phyloP scores from a whole-genome alignment of 352 stramenopile genomes.

The Phytophthora megakarya region DNA sequence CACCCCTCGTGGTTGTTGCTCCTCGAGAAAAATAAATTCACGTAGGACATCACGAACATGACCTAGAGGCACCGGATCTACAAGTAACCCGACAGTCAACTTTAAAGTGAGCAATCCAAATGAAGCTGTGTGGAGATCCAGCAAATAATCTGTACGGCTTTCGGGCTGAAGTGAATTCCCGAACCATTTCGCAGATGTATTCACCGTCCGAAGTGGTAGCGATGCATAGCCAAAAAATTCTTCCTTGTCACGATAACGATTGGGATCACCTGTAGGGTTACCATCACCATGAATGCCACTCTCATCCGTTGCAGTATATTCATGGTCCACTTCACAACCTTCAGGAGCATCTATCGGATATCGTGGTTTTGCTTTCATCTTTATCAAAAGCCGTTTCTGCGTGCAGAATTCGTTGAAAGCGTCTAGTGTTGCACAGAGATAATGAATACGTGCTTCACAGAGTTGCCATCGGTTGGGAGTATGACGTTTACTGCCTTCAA shows the following conservation, averaged over 20 bases:
- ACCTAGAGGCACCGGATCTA: slow-evolving; percentile 58
- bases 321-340: not conserved
- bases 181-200: slow-evolving; percentile 64
- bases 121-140: slow-evolving; percentile 65
- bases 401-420: slow-evolving; percentile 70
- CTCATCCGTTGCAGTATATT: not conserved
- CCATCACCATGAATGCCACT: not conserved
- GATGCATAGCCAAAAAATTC: slow-evolving; percentile 61
- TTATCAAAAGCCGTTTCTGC: slow-evolving; percentile 69
- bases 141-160: slow-evolving; percentile 61
- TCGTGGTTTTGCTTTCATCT: slow-evolving; percentile 52
- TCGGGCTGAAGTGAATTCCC: slow-evolving; percentile 56
- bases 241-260: slow-evolving; percentile 18
- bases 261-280: not conserved
- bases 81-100: slow-evolving; percentile 68
- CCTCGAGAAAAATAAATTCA: slow-evolving; percentile 53
- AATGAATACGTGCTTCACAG: slow-evolving; percentile 74
- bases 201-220: slow-evolving; percentile 57
- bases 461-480: slow-evolving; percentile 85
- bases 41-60: slow-evolving; percentile 63
- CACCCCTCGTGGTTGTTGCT: slow-evolving; percentile 45
- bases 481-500: slow-evolving; percentile 82
- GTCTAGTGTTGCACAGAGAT: slow-evolving; percentile 68
- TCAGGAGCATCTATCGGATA: not conserved
- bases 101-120: slow-evolving; percentile 77